These are phyloP conservation scores for Cardamine occulta DNA, from an alignment of 345 rosid species.

Conservation along the genomic window DNA sequence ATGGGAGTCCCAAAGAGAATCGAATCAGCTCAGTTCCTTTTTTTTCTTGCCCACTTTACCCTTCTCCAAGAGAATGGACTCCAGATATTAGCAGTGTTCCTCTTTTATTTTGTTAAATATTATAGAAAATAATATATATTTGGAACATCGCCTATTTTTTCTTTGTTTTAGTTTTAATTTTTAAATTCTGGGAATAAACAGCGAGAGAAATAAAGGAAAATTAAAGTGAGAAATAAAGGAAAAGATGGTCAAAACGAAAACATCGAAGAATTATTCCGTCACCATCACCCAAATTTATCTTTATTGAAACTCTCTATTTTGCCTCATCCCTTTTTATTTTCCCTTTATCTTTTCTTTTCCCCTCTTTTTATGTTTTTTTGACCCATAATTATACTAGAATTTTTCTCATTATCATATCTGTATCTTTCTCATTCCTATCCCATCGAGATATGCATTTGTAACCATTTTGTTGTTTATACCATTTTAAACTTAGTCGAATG, in stretches of 20 bases:
- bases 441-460: slow-evolving; percentile 18
- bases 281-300: slow-evolving; percentile 51
- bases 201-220: slow-evolving; percentile 36
- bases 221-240: slow-evolving; percentile 46
- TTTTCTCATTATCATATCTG: neutral
- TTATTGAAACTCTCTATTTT: slow-evolving; percentile 53
- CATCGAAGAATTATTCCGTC: slow-evolving; percentile 51
- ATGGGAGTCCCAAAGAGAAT: slow-evolving; percentile 51
- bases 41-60: slow-evolving; percentile 39
- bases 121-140: neutral
- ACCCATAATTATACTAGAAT: slow-evolving; percentile 27
- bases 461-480: slow-evolving; percentile 28
- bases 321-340: slow-evolving; percentile 47
- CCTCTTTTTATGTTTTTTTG: slow-evolving; percentile 48
- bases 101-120: slow-evolving; percentile 19
- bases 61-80: slow-evolving; percentile 53
- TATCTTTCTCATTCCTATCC: slow-evolving; percentile 23
- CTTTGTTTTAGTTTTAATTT: slow-evolving; percentile 3
- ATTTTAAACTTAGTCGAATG: slow-evolving; percentile 9
- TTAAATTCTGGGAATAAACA: slow-evolving; percentile 22
- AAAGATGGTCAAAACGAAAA: slow-evolving; percentile 53
- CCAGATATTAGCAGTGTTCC: slow-evolving; percentile 42
- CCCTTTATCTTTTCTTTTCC: slow-evolving; percentile 46
- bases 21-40: slow-evolving; percentile 48
- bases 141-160: slow-evolving; percentile 4